Conservation (phyloP, 2,329 filamentous ascomycete species). For the Penicillium sclerotiorum region DNA sequence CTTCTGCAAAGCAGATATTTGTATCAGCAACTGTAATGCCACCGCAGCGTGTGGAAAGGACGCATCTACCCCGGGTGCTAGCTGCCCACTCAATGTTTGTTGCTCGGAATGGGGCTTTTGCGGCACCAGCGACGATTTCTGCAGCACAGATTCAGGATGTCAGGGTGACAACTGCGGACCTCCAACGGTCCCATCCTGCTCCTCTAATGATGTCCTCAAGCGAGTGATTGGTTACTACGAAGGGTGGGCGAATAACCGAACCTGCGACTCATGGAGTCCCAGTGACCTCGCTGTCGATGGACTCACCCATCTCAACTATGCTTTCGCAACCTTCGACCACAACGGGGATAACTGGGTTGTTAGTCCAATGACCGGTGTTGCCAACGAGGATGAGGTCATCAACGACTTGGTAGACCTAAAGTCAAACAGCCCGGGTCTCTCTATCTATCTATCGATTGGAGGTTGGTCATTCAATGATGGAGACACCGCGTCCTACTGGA, state of each 20-base stretch:
- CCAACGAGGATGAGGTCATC: not conserved
- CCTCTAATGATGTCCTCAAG: not conserved
- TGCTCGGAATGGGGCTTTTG: constrained; percentile 30
- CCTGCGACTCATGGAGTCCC: not conserved
- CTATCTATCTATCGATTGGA: constrained; percentile 9
- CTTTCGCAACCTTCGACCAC: constrained; percentile 14
- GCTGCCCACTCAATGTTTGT: constrained; percentile 36
- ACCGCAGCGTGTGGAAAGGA: constrained; percentile 40
- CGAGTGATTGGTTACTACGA: constrained; percentile 10
- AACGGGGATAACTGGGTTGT: constrained; percentile 1
- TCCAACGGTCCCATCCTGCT: not conserved
- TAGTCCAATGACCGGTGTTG: not conserved
- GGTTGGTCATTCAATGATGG: constrained; percentile 19
- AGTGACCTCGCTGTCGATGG: not conserved
- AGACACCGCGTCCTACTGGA: constrained; percentile 1
- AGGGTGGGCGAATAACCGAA: not conserved
- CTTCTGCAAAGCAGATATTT: not conserved
- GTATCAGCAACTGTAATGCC: constrained; percentile 40
- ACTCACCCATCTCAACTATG: constrained; percentile 7
- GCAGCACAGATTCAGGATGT: constrained; percentile 1
- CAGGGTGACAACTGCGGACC: not conserved
- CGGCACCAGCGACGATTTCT: constrained; percentile 15
- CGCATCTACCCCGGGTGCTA: constrained; percentile 15
- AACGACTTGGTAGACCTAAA: constrained; percentile 1
- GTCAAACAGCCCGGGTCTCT: constrained; percentile 7